These are phyloP conservation scores for Gnomoniopsis smithogilvyi DNA, from an alignment of 2,329 filamentous ascomycete genomes.

Conservation along the genomic window DNA sequence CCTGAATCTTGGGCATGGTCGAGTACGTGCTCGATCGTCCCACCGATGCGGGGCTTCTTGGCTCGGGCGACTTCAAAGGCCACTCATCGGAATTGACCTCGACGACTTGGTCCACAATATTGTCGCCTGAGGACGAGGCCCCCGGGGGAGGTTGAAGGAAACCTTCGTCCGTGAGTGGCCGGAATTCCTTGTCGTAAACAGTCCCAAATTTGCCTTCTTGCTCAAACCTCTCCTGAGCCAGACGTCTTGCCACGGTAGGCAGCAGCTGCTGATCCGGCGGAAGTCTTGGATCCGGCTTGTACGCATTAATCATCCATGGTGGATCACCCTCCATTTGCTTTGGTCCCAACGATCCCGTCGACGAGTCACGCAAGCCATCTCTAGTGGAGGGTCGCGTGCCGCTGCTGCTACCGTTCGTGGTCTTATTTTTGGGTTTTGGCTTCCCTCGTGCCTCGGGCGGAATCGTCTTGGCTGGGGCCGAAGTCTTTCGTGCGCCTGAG, in stretches of 20 bases:
- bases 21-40: conserved; percentile 53
- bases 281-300: conserved; percentile 90
- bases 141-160: conserved; percentile 40
- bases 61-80: conserved; percentile 48
- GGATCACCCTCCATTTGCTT: conserved; percentile 88
- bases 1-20: conserved; percentile 59
- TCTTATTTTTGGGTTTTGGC: conserved; percentile 64
- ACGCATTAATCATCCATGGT: conserved; percentile 91
- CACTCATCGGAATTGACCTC: conserved; percentile 47
- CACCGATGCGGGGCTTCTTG: conserved; percentile 46
- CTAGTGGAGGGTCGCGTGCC: conserved; percentile 61
- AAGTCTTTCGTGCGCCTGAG: conserved; percentile 40
- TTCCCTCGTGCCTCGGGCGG: conserved; percentile 51
- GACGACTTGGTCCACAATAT: conserved; percentile 26
- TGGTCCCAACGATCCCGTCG: conserved; percentile 30
- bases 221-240: conserved; percentile 95
- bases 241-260: conserved; percentile 83
- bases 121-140: conserved; percentile 30
- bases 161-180: conserved; percentile 69
- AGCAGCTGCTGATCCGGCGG: conserved; percentile 95
- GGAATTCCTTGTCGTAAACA: conserved; percentile 83
- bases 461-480: conserved; percentile 38
- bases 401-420: conserved; percentile 46
- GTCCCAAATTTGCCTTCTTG: conserved; percentile 83
- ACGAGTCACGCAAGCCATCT: conserved; percentile 55